Conservation (phyloP, 2,329 filamentous ascomycete species). For the Phialophora macrospora region DNA sequence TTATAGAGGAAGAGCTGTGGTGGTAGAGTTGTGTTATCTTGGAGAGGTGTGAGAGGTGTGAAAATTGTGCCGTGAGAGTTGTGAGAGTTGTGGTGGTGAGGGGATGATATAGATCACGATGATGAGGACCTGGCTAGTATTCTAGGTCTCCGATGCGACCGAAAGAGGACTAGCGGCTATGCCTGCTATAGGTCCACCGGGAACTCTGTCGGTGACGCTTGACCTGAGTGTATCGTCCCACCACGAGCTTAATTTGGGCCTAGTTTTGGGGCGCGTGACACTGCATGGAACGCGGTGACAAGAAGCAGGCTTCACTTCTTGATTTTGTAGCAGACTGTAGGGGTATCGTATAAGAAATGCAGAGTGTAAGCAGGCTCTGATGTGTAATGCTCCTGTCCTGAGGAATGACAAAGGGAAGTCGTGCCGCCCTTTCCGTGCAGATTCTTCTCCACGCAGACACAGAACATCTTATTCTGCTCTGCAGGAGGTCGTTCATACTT, state of each 20-base stretch:
- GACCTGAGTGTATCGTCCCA: too few relatives aligned
- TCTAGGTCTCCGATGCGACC: too few relatives aligned
- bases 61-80: too few relatives aligned
- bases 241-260: slow-evolving; percentile 8
- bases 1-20: too few relatives aligned
- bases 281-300: slow-evolving; percentile 10
- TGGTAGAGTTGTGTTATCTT: too few relatives aligned
- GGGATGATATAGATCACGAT: too few relatives aligned
- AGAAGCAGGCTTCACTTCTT: slow-evolving; percentile 22
- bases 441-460: not conserved
- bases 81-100: too few relatives aligned
- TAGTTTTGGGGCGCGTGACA: slow-evolving; percentile 11
- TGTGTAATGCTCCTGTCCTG: not conserved
- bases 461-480: not conserved
- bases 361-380: not conserved
- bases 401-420: slow-evolving; percentile 2
- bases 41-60: too few relatives aligned
- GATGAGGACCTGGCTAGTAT: too few relatives aligned
- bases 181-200: too few relatives aligned
- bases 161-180: too few relatives aligned
- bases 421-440: not conserved
- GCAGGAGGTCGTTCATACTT: not conserved
- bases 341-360: slow-evolving; percentile 6
- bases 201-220: too few relatives aligned
- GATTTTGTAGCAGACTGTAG: slow-evolving; percentile 5